A percentile compares a stretch with the other conserved stretches of the same genome.
Evolutionary conservation across 495 filamentous ascomycete genomes (phyloP).

Genomic region (Neurospora tetraspora): DNA sequence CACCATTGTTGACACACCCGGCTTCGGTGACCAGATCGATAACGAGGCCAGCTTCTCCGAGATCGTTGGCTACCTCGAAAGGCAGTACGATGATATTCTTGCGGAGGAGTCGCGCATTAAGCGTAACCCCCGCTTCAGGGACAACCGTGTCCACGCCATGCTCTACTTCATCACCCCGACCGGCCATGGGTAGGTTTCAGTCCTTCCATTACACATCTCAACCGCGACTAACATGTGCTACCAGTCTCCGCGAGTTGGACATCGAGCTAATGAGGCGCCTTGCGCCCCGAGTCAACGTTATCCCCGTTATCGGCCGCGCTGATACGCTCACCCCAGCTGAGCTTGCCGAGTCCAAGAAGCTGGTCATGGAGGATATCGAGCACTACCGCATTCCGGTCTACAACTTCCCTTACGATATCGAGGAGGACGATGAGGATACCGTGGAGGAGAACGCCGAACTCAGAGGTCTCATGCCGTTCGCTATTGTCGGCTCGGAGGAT

Average conservation of each 20-base stretch:
- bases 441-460: constrained; percentile 98
- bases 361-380: constrained; percentile 99
- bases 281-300: constrained; percentile 95
- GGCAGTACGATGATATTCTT: constrained; percentile 98
- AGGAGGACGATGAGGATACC: constrained; percentile 98
- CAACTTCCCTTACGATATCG: constrained; percentile 99
- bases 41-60: constrained; percentile 98
- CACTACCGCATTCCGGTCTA: constrained; percentile 99
- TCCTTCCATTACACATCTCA: background rate
- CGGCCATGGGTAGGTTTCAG: constrained; percentile 66
- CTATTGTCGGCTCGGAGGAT: constrained; percentile 95
- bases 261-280: constrained; percentile 99
- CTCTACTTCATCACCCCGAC: constrained; percentile 99
- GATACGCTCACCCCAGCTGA: constrained; percentile 94
- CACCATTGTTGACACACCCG: constrained; percentile 96
- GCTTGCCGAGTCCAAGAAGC: constrained; percentile 96
- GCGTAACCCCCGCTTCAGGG: constrained; percentile 98
- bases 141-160: constrained; percentile 95
- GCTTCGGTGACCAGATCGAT: constrained; percentile 98
- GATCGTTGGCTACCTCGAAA: constrained; percentile 94
- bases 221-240: constrained; percentile 13
- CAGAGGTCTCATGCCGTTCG: constrained; percentile 94
- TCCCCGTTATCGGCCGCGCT: constrained; percentile 96
- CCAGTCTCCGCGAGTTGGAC: constrained; percentile 89
- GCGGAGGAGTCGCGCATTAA: constrained; percentile 99